Base-by-base conservation (phyloP, 2,329 filamentous ascomycete species). In the Claviceps sp. region DNA sequence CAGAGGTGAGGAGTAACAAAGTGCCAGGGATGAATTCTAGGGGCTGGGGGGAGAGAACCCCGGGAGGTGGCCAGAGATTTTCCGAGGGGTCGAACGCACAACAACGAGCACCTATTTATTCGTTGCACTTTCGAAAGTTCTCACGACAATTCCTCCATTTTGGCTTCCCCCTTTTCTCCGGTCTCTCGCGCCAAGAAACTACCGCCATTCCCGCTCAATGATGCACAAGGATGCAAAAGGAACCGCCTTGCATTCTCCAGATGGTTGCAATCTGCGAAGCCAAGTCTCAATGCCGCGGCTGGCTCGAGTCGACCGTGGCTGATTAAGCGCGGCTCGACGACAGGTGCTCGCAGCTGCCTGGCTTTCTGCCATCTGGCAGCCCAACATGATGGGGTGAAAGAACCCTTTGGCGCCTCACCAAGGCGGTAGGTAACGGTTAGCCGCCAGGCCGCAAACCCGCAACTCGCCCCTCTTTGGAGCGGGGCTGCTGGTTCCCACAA, bases 401-500 rank as follows among this genome's bases (percentile, higher is more conserved):
- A 39, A 24, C 11, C 40, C 40, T 42, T 42, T 42, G 16, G 40
- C 40, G n/a, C 22, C 42, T 22, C n/a, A 13, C 16, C 30, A 16
- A 49, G 47, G 13, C 39, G 16, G 17, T 16, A 14, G 14, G 10
- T 30, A 16, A 14, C 22, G 22, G 42, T 2, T 24, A 26, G 26
- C 44, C 44, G 26, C 44, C 44, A 37, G 47, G 34, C 38, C 38
- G 26, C 51, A 44, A 45, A 13, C 34, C 24, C 24, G 24, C 43
- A 38, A 42, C 24, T 7, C 44, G 49, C 43, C 54, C 51, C 54
- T 55, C 51, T 41, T 48, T 24, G 30, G 30, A 50, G 51, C 54
- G 54, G 54, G 54, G 54, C 54, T 48, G 41, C 10, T 16, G 16
- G 39, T 30, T 41, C 37, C 24, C 37, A 34, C 30, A 34, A 34